Base-by-base conservation (phyloP, 2,329 filamentous ascomycete species). In the Cryphonectria japonica region DNA sequence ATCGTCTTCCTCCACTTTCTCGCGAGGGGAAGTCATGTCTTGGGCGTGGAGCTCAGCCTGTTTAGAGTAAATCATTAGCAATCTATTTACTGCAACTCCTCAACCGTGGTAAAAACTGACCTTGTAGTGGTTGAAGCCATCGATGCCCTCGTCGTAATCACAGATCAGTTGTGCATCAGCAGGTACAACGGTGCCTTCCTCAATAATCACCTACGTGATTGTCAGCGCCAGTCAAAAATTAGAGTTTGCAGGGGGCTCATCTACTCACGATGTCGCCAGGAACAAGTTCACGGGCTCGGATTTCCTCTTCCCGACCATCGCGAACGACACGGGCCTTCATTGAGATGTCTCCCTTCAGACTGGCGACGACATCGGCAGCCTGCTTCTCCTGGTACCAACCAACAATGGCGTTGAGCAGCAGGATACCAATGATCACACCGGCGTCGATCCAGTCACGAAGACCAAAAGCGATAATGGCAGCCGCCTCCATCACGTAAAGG, bases 381-480 rank as follows among this genome's bases (percentile, higher is more conserved):
- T 93, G 91, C 85, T 93, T 93, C 83, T 93, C 91, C 81, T 93
- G 91, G 81, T 93, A 93, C 88, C 91, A 93, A 85, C 91, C 91
- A 80, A 93, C 91, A 74, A 90, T 83, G 75, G 91, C 91, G 83
- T 94, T 94, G 74, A 94, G 89, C 78, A 91, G 76, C 69, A 94
- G 84, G 81, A 94, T 93, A 85, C 87, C 91, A 77, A 91, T 88
- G 80, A 93, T 93, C 80, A 94, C 90, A 87, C 91, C 91, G 76
- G 93, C 87, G 84, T 94, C 91, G 75, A 93, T 87, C 91, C 91
- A 93, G 82, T 92, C 90, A 79, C 87, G 86, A 74, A 94, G 89
- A 87, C 91, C 91, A 78, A 89, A 89, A 76, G 91, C 91, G 77
- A 94, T 85, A 68, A 92, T 82, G 78, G 92, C 91, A 83, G 91